phyloP scores from a whole-genome alignment of 1,284 basidiomycete genomes.

The Irpex sp. region DNA sequence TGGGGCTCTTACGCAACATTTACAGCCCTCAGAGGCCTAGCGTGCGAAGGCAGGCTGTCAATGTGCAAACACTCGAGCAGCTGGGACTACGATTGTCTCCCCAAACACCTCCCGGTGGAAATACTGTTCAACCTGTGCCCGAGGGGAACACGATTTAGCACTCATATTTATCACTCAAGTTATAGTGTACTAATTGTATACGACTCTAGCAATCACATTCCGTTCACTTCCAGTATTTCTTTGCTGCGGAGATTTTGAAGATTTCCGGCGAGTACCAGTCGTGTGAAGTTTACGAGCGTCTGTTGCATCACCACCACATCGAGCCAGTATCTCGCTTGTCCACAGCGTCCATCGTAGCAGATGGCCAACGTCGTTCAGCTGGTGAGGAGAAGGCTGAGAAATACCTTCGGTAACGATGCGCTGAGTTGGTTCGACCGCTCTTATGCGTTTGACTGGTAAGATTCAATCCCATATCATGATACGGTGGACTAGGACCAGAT shows the following conservation, averaged over 20 bases:
- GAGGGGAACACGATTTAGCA: neutral
- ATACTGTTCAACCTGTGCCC: neutral
- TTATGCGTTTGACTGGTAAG: constrained; percentile 36
- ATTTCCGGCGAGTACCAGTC: neutral
- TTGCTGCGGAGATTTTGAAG: neutral
- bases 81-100: neutral
- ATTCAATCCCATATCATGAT: neutral
- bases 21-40: neutral
- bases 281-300: neutral
- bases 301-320: neutral
- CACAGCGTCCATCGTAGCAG: neutral
- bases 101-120: neutral
- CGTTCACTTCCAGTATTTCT: too few species aligned
- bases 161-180: neutral
- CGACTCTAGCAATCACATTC: neutral
- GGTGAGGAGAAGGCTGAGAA: neutral
- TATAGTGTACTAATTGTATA: neutral
- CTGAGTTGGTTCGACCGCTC: constrained; percentile 43
- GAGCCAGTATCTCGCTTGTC: neutral
- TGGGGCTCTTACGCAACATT: neutral
- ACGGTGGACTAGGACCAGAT: neutral
- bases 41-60: neutral
- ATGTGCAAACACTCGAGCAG: neutral
- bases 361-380: constrained; percentile 1
- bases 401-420: constrained; percentile 29